Evolutionary conservation across 805 yeast species (phyloP), one percentile per base, ranked within the genome.

Genomic region (Candida broadrunensis): DNA sequence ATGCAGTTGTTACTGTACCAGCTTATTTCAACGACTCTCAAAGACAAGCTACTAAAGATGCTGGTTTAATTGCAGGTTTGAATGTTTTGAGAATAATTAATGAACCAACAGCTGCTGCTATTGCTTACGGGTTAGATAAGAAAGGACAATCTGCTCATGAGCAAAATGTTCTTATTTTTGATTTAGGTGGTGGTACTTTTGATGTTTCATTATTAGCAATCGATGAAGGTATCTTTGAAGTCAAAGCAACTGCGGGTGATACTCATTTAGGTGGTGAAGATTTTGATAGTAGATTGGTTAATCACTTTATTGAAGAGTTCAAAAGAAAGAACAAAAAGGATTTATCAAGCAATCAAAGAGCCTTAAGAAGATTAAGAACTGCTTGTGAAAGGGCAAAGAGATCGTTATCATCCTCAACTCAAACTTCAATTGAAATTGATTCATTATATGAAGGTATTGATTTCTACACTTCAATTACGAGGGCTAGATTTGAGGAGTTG

Each of bases 341-440:
- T 66, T 74, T 91, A 49, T 66, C 87, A 51, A 74, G 78, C 46
- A 89, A 88, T 73, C 77, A 81, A 55, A 86, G 89, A 73, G 90
- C 97, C 32, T 70, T 90, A 58, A 87, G 96, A 56, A 88, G 91
- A 74, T 80, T 90, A 62, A 90, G 91, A 83, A 86, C 97, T 64
- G 97, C 91, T 66, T 96, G 89, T 64, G 98, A 90, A 77, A 88
- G 93, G 78, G 98, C 98, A 41, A 91, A 91, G 81, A 85, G 99
- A 75, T 82, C 96, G 33, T 77, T 91, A 61, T 90, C 97, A 16
- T 84, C 95, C 45, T 96, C 91, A 70, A 88, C 90, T 78, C 88
- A 96, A 46, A 85, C 97, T 34, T 85, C 97, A 63, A 84, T 91
- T 60, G 98, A 93, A 75, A 90, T 91, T 58, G 99, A 91, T 70